Evolutionary conservation across 2,329 filamentous ascomycete species (phyloP).

Genomic region (Sporothrix protearum): DNA sequence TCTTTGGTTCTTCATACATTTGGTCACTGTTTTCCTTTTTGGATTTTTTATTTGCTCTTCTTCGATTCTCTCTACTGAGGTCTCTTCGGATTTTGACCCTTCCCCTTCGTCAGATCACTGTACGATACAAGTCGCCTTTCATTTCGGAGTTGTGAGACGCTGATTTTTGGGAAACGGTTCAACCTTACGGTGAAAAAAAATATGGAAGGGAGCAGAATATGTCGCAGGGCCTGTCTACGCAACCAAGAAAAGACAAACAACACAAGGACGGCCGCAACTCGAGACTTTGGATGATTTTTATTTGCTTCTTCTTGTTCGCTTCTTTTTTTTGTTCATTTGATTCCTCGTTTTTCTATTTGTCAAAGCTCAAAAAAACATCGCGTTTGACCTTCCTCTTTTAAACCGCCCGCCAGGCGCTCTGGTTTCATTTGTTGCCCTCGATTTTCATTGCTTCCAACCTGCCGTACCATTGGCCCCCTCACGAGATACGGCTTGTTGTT

Average conservation of each 20-base stretch:
- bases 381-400: background rate
- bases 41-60: conserved; percentile 22
- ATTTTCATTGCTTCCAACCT: background rate
- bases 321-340: background rate
- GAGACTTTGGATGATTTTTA: background rate
- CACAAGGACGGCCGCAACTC: background rate
- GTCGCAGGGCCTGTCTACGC: conserved; percentile 5
- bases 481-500: background rate
- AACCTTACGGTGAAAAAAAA: conserved; percentile 29
- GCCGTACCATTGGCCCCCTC: background rate
- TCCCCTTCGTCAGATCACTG: conserved; percentile 29
- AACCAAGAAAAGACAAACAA: background rate
- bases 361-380: background rate
- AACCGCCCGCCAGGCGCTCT: background rate
- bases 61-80: conserved; percentile 24
- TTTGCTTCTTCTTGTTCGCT: background rate
- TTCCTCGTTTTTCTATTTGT: background rate
- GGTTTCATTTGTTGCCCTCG: background rate
- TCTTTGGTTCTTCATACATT: background rate
- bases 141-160: conserved; percentile 30
- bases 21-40: background rate
- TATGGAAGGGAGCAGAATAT: background rate
- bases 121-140: conserved; percentile 34
- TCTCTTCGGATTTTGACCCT: conserved; percentile 32
- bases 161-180: conserved; percentile 27